These are phyloP conservation scores for Papiliotrema laurentii DNA, from an alignment of 1,284 basidiomycete genomes.

Conservation along the genomic window DNA sequence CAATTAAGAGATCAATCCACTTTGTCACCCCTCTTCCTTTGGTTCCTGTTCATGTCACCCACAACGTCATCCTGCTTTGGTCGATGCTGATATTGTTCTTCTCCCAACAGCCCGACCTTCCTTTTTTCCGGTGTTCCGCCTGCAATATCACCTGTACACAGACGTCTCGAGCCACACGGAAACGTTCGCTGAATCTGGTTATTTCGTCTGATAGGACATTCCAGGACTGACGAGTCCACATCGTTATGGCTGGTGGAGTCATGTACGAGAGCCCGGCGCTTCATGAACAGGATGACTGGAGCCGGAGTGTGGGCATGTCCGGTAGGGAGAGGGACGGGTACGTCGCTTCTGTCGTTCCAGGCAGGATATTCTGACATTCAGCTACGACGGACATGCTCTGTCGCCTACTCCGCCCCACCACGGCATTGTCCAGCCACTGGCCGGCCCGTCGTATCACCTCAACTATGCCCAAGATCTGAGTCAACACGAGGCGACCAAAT, in stretches of 20 bases:
- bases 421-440: constrained; percentile 8
- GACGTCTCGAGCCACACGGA: neutral
- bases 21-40: too few relatives aligned
- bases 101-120: too few relatives aligned
- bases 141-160: neutral
- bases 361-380: constrained; percentile 1
- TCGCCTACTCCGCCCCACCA: constrained; percentile 24
- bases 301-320: neutral
- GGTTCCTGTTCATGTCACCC: too few relatives aligned
- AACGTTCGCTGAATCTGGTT: neutral
- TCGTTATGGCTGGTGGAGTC: constrained; percentile 2
- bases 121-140: too few relatives aligned
- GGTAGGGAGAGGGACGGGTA: neutral
- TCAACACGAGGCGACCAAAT: neutral
- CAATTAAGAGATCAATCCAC: neutral
- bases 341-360: neutral
- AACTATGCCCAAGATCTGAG: neutral
- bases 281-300: neutral
- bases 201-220: too few relatives aligned
- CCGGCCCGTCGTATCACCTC: constrained; percentile 8
- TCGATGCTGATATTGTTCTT: too few relatives aligned
- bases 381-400: constrained; percentile 9
- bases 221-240: neutral
- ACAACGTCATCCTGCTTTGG: too few relatives aligned
- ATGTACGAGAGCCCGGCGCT: neutral